Evolutionary conservation across 352 stramenopile genomes (phyloP).

Genomic region (Phytophthora vignae): DNA sequence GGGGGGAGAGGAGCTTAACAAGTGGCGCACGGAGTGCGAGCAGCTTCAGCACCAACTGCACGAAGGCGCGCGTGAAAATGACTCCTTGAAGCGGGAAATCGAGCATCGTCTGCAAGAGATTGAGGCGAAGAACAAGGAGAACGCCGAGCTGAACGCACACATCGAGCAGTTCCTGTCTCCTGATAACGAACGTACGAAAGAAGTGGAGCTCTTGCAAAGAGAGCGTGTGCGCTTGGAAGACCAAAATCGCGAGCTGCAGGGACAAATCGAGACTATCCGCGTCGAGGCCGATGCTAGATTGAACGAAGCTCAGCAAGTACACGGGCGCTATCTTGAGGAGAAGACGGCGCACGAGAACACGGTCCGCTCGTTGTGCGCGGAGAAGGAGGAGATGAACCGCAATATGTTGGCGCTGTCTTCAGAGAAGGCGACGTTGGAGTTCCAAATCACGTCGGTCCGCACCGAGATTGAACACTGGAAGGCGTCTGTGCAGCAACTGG

Average conservation of each 20-base stretch:
- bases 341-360: slow-evolving; percentile 58
- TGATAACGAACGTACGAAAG: slow-evolving; percentile 58
- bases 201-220: slow-evolving; percentile 61
- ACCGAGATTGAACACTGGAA: slow-evolving; percentile 50
- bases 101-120: slow-evolving; percentile 63
- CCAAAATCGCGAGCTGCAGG: slow-evolving; percentile 57
- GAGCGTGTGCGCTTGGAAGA: slow-evolving; percentile 70
- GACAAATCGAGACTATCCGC: slow-evolving; percentile 53
- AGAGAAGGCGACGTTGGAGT: slow-evolving; percentile 63
- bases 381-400: slow-evolving; percentile 73
- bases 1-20: slow-evolving; percentile 53
- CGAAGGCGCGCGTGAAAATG: slow-evolving; percentile 49
- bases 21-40: slow-evolving; percentile 60
- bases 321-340: slow-evolving; percentile 54
- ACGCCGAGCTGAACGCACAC: slow-evolving; percentile 54
- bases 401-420: slow-evolving; percentile 51
- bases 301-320: slow-evolving; percentile 52
- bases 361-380: slow-evolving; percentile 55
- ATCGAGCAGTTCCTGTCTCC: slow-evolving; percentile 65
- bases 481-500: slow-evolving; percentile 41
- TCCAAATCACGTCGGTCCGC: slow-evolving; percentile 53
- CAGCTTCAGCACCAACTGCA: slow-evolving; percentile 51
- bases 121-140: slow-evolving; percentile 60
- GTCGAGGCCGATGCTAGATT: slow-evolving; percentile 54
- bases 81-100: slow-evolving; percentile 57